A percentile compares a stretch with the other conserved stretches of the same genome.
phyloP scores from a whole-genome alignment of 1,284 basidiomycete genomes.

The Xerocomus minutiporus region DNA sequence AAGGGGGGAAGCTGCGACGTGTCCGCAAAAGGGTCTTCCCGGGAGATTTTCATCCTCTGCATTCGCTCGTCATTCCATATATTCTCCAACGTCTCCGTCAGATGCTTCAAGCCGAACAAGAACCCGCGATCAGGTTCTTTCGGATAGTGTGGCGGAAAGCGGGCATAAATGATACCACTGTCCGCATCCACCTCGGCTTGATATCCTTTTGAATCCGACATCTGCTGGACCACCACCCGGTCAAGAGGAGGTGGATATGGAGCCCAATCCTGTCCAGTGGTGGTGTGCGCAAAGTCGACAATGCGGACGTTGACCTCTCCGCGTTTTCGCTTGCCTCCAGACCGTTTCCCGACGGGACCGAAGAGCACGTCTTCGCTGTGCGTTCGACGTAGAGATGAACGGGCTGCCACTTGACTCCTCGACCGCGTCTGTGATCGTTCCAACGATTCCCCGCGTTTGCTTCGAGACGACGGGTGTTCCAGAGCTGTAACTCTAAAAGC shows the following conservation, averaged over 20 bases:
- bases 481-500: slow-evolving; percentile 55
- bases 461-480: slow-evolving; percentile 66
- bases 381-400: slow-evolving; percentile 57
- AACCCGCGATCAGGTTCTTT: slow-evolving; percentile 92
- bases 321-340: slow-evolving; percentile 59
- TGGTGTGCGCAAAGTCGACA: slow-evolving; percentile 99
- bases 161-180: slow-evolving; percentile 75
- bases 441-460: slow-evolving; percentile 73
- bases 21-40: slow-evolving; percentile 50
- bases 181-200: slow-evolving; percentile 73
- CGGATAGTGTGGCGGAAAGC: slow-evolving; percentile 90
- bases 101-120: slow-evolving; percentile 83
- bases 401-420: slow-evolving; percentile 35
- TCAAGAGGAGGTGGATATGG: slow-evolving; percentile 50
- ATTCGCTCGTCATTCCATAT: slow-evolving; percentile 85
- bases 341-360: slow-evolving; percentile 59
- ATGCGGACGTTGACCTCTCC: slow-evolving; percentile 95
- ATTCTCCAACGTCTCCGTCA: slow-evolving; percentile 68
- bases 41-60: slow-evolving; percentile 56
- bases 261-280: slow-evolving; percentile 89
- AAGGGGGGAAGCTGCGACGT: slow-evolving; percentile 57
- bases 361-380: slow-evolving; percentile 72
- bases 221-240: slow-evolving; percentile 38
- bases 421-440: slow-evolving; percentile 47
- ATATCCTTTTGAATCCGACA: slow-evolving; percentile 71